These are phyloP conservation scores for Melampsora americana DNA, from an alignment of 1,284 basidiomycete genomes.

Conservation along the genomic window DNA sequence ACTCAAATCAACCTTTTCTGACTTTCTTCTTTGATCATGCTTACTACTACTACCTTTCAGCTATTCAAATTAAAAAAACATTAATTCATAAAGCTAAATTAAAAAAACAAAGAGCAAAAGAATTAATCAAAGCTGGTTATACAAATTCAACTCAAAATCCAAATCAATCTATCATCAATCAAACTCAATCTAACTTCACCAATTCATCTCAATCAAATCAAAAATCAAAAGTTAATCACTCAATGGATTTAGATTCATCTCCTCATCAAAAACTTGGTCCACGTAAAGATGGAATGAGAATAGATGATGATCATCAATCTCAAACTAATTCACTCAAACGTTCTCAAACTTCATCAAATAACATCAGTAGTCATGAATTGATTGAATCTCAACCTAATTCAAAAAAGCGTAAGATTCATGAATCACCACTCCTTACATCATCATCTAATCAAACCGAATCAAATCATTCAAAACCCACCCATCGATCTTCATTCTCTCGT, in stretches of 20 bases:
- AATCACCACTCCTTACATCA: not conserved
- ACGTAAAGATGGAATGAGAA: not conserved
- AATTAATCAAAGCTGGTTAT: slow-evolving; percentile 26
- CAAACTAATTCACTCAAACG: not conserved
- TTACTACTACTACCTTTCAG: too few species aligned
- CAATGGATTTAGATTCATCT: not conserved
- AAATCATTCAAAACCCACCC: not conserved
- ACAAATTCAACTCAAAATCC: not conserved
- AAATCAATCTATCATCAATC: not conserved
- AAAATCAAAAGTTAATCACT: not conserved
- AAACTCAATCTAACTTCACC: not conserved
- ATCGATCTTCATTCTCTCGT: not conserved
- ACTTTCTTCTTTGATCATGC: too few species aligned
- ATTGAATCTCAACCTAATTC: not conserved
- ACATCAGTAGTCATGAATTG: not conserved
- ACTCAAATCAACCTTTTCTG: too few species aligned
- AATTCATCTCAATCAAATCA: not conserved
- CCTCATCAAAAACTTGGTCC: too few species aligned
- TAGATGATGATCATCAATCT: slow-evolving; percentile 5
- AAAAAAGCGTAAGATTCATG: not conserved
- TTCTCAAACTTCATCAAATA: not conserved
- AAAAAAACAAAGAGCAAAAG: slow-evolving; percentile 39
- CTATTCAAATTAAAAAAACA: slow-evolving; percentile 37
- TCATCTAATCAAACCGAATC: not conserved
- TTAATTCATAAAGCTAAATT: slow-evolving; percentile 40